Base-by-base conservation (phyloP, 192 early-diverging fungal genomes). In the Funneliformis geosporum region DNA sequence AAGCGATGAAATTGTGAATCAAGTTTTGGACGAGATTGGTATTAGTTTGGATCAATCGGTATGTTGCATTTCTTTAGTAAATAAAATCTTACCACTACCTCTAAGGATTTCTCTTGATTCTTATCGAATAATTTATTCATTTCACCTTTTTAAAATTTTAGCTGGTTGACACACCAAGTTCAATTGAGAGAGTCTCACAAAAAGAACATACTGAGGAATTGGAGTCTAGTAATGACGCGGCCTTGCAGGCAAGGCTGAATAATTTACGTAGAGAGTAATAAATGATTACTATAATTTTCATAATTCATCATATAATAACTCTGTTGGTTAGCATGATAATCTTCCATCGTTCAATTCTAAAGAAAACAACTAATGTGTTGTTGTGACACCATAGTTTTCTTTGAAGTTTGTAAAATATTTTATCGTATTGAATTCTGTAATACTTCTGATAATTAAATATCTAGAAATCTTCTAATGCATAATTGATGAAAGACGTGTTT, bases 11-110 rank as follows among this genome's bases (percentile, higher is more conserved):
- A 96, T 99, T 76, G 95, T 99, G 12, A 93, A 94, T 83, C 92
- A 97, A 84, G 93, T 98, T 9, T 82, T 98, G 64, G 98, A 99
- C 81, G 98, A 99, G 80, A 97, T 98, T 84, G 95, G 95, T 59
- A 94, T 99, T 81, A 88, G 84, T 60, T 66, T 96, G 74, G 88
- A 93, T 70, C 86, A 91, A 74, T 79, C 89, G 84, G 95, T 97
- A 84, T 85, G 86, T 82, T 14, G 3, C 4, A 60, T 55, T 42
- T 18, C n/a, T 27, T 60, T 10, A 33, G 33, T 33, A 33, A 33
- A 33, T 33, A 33, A 55, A n/a, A n/a, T n/a, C n/a, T n/a, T n/a
- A n/a, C n/a, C n/a, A n/a, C n/a, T 55, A 21, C 5, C 16, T 11
- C 0, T 21, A 6, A 6, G 7, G 50, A 21, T 55, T 0, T 55